Evolutionary conservation across 1,284 basidiomycete genomes (phyloP).

Genomic region (Papiliotrema nemorosa): DNA sequence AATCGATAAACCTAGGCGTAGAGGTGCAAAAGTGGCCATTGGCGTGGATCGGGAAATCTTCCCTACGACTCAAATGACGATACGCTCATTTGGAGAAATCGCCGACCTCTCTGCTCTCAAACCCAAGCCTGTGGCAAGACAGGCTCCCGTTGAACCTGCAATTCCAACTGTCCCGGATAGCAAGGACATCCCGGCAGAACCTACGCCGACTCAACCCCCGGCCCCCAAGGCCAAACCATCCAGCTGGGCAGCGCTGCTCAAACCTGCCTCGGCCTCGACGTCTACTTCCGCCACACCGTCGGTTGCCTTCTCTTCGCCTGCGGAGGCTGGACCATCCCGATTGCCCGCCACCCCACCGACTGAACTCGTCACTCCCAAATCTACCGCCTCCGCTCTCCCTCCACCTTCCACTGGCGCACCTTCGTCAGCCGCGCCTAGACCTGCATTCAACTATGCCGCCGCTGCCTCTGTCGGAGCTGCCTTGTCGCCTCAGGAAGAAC

Average conservation of each 20-base stretch:
- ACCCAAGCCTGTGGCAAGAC: too few species aligned
- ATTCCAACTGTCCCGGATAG: too few species aligned
- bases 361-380: slow-evolving; percentile 16
- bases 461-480: slow-evolving; percentile 49
- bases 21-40: neutral
- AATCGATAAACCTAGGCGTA: too few species aligned
- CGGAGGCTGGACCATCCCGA: slow-evolving; percentile 5
- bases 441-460: slow-evolving; percentile 40
- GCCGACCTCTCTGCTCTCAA: neutral
- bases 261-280: neutral
- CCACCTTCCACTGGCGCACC: slow-evolving; percentile 55
- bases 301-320: slow-evolving; percentile 2
- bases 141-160: too few species aligned
- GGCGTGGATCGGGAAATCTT: neutral
- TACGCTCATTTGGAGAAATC: slow-evolving; percentile 1
- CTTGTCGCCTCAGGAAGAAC: slow-evolving; percentile 56
- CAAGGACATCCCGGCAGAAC: neutral
- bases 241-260: slow-evolving; percentile 11
- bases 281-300: neutral
- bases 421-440: slow-evolving; percentile 22
- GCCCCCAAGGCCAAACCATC: slow-evolving; percentile 6
- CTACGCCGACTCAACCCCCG: neutral
- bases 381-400: slow-evolving; percentile 55
- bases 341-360: slow-evolving; percentile 11
- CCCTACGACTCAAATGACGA: neutral